Conservation (phyloP, 345 rosid genomes). For the Pistacia atlantica region DNA sequence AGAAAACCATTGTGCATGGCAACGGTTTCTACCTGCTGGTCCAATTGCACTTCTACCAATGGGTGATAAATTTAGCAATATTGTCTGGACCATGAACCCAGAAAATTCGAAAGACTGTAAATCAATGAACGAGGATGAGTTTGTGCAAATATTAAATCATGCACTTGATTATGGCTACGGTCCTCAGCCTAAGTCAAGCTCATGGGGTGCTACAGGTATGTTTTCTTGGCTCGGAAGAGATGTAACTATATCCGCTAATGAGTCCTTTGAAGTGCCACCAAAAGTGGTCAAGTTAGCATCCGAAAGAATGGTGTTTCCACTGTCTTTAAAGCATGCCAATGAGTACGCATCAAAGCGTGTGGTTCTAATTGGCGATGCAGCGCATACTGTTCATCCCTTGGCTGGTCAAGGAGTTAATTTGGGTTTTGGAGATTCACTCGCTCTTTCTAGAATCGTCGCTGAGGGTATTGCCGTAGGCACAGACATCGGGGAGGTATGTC, state of each 20-base stretch:
- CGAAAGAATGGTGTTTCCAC: constrained; percentile 81
- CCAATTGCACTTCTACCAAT: constrained; percentile 90
- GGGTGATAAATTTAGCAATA: constrained; percentile 86
- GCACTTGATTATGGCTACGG: constrained; percentile 87
- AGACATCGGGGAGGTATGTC: constrained; percentile 84
- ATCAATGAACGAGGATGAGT: constrained; percentile 76
- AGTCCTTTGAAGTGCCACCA: constrained; percentile 78
- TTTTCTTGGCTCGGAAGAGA: constrained; percentile 67
- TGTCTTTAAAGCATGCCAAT: constrained; percentile 80
- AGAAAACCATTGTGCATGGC: constrained; percentile 84
- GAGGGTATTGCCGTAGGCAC: constrained; percentile 82
- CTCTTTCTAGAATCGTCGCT: constrained; percentile 69
- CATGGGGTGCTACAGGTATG: constrained; percentile 29
- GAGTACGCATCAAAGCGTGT: constrained; percentile 66
- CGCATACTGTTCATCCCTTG: constrained; percentile 93
- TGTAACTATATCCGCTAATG: constrained; percentile 43
- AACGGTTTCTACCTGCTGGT: constrained; percentile 88
- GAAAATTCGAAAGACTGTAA: constrained; percentile 62
- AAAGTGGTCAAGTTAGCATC: constrained; percentile 75
- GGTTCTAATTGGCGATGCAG: constrained; percentile 89
- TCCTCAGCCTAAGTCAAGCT: constrained; percentile 68
- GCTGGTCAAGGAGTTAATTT: constrained; percentile 98
- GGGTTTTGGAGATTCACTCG: constrained; percentile 84
- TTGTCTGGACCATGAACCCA: constrained; percentile 95
- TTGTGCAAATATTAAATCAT: constrained; percentile 71